Evolutionary conservation across 495 filamentous ascomycete genomes (phyloP).

Genomic region (Lasiosphaeriaceae sp.): DNA sequence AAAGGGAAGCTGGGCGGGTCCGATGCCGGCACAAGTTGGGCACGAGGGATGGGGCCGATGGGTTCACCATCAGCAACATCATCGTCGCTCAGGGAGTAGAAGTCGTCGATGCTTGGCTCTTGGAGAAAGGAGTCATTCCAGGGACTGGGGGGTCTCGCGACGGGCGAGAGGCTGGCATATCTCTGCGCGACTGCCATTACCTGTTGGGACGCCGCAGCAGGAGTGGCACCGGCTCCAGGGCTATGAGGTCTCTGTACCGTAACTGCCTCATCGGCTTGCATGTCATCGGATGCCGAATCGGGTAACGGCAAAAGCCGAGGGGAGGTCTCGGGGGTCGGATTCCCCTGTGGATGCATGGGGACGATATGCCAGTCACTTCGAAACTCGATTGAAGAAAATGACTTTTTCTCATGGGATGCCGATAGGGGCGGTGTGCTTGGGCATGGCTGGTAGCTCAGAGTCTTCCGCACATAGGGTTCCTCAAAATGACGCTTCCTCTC

Average conservation of each 20-base stretch:
- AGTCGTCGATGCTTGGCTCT: conserved; percentile 45
- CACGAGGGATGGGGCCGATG: conserved; percentile 8
- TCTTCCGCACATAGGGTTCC: background rate
- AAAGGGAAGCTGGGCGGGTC: conserved; percentile 15
- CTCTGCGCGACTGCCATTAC: no score
- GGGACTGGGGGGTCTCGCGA: conserved; percentile 5
- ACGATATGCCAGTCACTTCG: conserved; percentile 2
- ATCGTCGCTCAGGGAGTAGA: conserved; percentile 42
- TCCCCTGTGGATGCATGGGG: background rate
- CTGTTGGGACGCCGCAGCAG: no score
- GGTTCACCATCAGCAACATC: conserved; percentile 39
- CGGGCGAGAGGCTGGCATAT: conserved; percentile 20
- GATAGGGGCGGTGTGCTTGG: conserved; percentile 17
- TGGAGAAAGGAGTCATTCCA: conserved; percentile 15
- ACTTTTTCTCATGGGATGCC: conserved; percentile 12
- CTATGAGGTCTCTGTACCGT: conserved; percentile 7
- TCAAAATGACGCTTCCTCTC: conserved; percentile 11
- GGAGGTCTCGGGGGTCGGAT: conserved; percentile 16
- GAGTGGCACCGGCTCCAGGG: conserved; percentile 1
- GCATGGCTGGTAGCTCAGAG: background rate
- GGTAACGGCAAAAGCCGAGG: conserved; percentile 21
- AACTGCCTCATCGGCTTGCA: background rate
- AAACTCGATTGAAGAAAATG: background rate
- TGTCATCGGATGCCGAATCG: background rate
- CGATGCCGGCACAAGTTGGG: conserved; percentile 5